Conservation (phyloP, 768 basidiomycete species). For the Boletales sp. region DNA sequence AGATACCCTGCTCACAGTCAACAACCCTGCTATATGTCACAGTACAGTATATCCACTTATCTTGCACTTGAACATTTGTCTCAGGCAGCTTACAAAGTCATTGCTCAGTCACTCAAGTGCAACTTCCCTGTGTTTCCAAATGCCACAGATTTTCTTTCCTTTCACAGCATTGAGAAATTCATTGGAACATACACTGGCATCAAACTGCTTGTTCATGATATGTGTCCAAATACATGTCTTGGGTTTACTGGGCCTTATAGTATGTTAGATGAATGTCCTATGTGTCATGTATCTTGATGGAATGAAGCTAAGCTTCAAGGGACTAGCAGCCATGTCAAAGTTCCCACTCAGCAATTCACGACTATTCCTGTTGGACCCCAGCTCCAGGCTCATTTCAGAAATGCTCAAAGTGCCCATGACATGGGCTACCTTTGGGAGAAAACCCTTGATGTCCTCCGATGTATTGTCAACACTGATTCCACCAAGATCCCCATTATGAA, state of each 20-base stretch:
- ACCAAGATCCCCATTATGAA: neutral
- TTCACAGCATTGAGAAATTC: too few relatives aligned
- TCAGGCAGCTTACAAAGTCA: neutral
- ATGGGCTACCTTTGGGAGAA: conserved; percentile 11
- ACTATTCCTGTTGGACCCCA: conserved; percentile 44
- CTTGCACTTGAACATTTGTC: neutral
- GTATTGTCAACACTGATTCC: too few relatives aligned
- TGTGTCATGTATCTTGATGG: conserved; percentile 31
- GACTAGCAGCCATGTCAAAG: conserved; percentile 6
- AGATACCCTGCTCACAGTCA: too few relatives aligned
- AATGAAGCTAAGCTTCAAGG: conserved; percentile 6
- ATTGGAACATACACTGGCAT: conserved; percentile 24
- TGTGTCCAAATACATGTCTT: conserved; percentile 41
- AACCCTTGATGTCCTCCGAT: too few relatives aligned
- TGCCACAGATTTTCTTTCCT: too few relatives aligned
- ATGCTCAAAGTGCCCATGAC: conserved; percentile 14
- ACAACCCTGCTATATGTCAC: too few relatives aligned
- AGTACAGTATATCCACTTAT: neutral
- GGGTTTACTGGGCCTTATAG: conserved; percentile 38
- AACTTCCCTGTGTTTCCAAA: neutral
- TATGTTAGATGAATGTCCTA: conserved; percentile 25
- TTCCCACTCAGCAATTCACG: conserved; percentile 30
- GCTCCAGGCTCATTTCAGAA: conserved; percentile 36
- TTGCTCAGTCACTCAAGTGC: neutral
- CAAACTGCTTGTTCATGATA: conserved; percentile 32